A percentile compares a stretch with the other conserved stretches of the same genome.
Conservation (phyloP, 2,329 filamentous ascomycete genomes). For the Pseudocercospora musae region DNA sequence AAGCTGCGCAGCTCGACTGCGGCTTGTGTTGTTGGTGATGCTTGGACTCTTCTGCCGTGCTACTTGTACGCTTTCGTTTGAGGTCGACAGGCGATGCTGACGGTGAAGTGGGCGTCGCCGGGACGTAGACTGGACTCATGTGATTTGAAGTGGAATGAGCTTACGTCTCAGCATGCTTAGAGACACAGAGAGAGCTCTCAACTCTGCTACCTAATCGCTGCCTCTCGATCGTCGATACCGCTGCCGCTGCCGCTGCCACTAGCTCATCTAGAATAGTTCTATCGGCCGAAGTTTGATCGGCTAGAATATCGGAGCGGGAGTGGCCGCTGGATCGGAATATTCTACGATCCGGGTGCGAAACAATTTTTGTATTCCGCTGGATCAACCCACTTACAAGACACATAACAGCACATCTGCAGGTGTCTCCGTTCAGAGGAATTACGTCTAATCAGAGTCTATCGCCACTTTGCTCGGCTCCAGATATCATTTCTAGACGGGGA, state of each 20-base stretch:
- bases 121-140: background rate
- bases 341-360: no score
- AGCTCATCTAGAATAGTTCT: no score
- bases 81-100: slow-evolving; percentile 1
- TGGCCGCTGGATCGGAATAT: background rate
- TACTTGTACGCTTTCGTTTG: background rate
- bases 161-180: background rate
- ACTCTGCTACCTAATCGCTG: no score
- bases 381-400: no score
- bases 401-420: no score
- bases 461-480: no score
- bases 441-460: no score
- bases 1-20: slow-evolving; percentile 19
- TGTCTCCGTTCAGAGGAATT: no score
- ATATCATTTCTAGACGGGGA: no score
- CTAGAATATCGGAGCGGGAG: background rate
- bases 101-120: background rate
- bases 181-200: background rate
- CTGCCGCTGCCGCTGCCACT: background rate
- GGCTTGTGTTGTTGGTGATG: slow-evolving; percentile 26
- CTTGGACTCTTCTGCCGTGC: background rate
- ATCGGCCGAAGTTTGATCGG: background rate
- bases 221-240: no score
- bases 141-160: background rate
- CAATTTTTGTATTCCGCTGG: no score